Conservation (phyloP, 2,329 filamentous ascomycete species). For the Lecanicillium sp. region DNA sequence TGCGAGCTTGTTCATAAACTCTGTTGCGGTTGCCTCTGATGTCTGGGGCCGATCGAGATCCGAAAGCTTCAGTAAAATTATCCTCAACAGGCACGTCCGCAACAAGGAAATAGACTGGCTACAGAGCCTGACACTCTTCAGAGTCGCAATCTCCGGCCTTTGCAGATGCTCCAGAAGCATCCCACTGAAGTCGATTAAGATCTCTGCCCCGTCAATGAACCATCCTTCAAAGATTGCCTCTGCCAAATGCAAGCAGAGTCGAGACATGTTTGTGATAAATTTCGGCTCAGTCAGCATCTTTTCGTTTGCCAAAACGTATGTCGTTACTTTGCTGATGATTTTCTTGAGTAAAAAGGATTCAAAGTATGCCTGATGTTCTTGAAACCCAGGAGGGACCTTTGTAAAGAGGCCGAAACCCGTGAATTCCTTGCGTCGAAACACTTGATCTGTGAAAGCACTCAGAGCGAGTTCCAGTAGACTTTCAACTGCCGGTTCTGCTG, state of each 20-base stretch:
- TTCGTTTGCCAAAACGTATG: conserved; percentile 62
- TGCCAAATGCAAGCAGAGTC: conserved; percentile 71
- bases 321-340: conserved; percentile 63
- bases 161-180: conserved; percentile 83
- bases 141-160: conserved; percentile 66
- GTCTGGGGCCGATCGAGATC: conserved; percentile 64
- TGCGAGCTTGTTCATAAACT: conserved; percentile 75
- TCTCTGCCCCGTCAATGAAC: conserved; percentile 84
- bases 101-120: conserved; percentile 73
- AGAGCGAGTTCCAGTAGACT: conserved; percentile 71
- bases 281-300: conserved; percentile 71
- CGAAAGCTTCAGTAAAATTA: conserved; percentile 74
- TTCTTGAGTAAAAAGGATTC: conserved; percentile 81
- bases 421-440: conserved; percentile 84
- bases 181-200: conserved; percentile 78
- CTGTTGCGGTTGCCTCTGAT: conserved; percentile 53
- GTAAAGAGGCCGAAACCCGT: conserved; percentile 76
- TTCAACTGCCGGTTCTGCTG: conserved; percentile 59
- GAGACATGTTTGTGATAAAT: conserved; percentile 77
- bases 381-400: conserved; percentile 85
- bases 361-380: conserved; percentile 92
- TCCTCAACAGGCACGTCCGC: conserved; percentile 67
- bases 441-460: conserved; percentile 75
- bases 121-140: conserved; percentile 89
- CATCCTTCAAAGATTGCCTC: conserved; percentile 94